Base-by-base conservation (phyloP, 148 eudicot genomes). In the Pharnaceum exiguum region DNA sequence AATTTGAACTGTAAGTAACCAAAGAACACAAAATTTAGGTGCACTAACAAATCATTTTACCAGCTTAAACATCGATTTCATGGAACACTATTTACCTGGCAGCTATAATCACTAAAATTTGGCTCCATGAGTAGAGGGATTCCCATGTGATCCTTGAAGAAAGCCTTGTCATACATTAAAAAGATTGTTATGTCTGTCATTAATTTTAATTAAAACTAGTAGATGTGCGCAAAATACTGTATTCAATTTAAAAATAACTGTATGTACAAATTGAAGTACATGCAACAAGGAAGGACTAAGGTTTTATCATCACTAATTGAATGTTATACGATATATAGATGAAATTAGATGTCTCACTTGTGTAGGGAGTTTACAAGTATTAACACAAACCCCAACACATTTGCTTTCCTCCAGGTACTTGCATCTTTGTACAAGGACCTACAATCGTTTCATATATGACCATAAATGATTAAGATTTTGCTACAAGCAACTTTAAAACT, bases 351-450 rank as follows among this genome's bases (percentile, higher is more conserved):
- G 25, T 56, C 86, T 61, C 19, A 91, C 96, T 94, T 91, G 98
- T 25, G 96, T 93, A 26, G 98, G 98, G 38, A 93, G 84, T 66
- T 93, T 93, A 66, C 98, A 93, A 26, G 98, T 93, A 67, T 93
- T 93, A 39, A 83, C 70, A 70, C 98, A 93, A 48, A 88, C 76
- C 30, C 98, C 98, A 5, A 85, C 89, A 67, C 98, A 93, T 75
- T 93, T 88, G 75, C 98, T 88, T 64, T 93, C 95, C 69, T 88
- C 96, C 70, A 93, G 76, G 65, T 88, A 93, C 77, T 83, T 93
- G 95, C 98, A 93, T 73, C 81, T 85, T 67, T 93, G 95, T 26
- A 93, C 95, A 60, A 77, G 78, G 44, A 93, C 98, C 98, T 93
- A 37, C 66, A 69, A 38, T 17, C 6, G 63, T 47, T n/a, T 23